Percentiles rank a stretch among this genome's conserved stretches.
Conservation (phyloP, 2,329 filamentous ascomycete species). For the Trichoderma sp. region DNA sequence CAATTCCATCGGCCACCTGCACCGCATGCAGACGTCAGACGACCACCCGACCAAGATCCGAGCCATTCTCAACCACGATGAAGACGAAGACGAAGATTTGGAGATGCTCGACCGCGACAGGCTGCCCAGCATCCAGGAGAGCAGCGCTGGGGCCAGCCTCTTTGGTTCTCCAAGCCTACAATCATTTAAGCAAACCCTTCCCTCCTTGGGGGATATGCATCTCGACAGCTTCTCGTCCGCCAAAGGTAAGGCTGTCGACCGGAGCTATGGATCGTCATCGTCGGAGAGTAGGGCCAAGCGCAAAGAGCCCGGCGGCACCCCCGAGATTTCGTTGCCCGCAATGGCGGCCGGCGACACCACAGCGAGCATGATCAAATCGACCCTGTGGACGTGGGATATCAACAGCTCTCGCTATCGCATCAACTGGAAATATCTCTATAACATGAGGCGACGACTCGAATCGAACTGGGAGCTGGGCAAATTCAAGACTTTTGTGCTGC, state of each 20-base stretch:
- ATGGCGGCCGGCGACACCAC: conserved; percentile 38
- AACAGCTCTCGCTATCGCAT: conserved; percentile 61
- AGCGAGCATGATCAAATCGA: conserved; percentile 47
- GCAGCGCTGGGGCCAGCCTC: conserved; percentile 36
- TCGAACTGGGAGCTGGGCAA: conserved; percentile 87
- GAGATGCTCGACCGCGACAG: conserved; percentile 51
- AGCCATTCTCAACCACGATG: conserved; percentile 53
- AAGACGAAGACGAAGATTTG: conserved; percentile 55
- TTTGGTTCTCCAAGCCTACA: conserved; percentile 43
- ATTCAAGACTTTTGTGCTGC: conserved; percentile 85
- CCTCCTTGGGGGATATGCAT: conserved; percentile 39
- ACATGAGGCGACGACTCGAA: conserved; percentile 81
- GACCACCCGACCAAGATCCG: conserved; percentile 60
- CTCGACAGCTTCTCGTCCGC: conserved; percentile 34
- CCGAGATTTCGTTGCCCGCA: conserved; percentile 40
- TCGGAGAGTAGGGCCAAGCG: conserved; percentile 43
- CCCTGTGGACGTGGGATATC: conserved; percentile 56
- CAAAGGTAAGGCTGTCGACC: conserved; percentile 40
- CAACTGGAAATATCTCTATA: conserved; percentile 94
- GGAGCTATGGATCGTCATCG: conserved; percentile 33
- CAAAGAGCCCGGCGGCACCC: conserved; percentile 43
- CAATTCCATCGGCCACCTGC: conserved; percentile 46
- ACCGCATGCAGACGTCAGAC: conserved; percentile 51
- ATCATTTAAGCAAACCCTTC: conserved; percentile 36
- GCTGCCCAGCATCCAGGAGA: conserved; percentile 34